These are phyloP conservation scores for Tetracladium setigerum DNA, from an alignment of 495 filamentous ascomycete genomes.

Conservation along the genomic window DNA sequence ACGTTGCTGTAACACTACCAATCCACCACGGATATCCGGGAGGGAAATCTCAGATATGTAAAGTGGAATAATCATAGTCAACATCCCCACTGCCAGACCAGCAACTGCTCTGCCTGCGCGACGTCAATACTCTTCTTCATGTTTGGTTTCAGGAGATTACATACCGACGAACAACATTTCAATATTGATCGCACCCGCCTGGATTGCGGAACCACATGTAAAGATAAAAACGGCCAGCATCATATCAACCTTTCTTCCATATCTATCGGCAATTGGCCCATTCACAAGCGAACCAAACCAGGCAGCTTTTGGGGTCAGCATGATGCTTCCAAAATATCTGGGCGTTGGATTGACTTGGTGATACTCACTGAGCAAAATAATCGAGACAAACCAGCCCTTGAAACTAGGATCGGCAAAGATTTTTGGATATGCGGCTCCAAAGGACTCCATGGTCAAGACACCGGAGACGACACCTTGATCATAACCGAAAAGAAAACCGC, in stretches of 20 bases:
- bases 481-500: conserved; percentile 38
- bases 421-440: conserved; percentile 20
- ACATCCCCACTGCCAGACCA: conserved; percentile 16
- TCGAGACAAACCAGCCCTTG: conserved; percentile 23
- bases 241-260: conserved; percentile 19
- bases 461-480: conserved; percentile 51
- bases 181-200: conserved; percentile 30
- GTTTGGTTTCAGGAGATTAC: background rate
- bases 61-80: conserved; percentile 16
- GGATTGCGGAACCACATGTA: conserved; percentile 28
- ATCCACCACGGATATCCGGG: conserved; percentile 17
- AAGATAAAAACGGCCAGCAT: conserved; percentile 23
- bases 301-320: conserved; percentile 8
- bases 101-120: conserved; percentile 14
- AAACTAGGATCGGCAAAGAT: conserved; percentile 15
- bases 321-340: no score
- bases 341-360: no score
- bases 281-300: conserved; percentile 23
- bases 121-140: background rate
- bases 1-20: conserved; percentile 19
- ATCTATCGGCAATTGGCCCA: conserved; percentile 23
- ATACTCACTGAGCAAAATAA: background rate
- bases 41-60: conserved; percentile 22
- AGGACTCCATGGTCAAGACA: conserved; percentile 36
- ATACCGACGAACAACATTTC: conserved; percentile 31